Evolutionary conservation across 202 grass and related monocot species (phyloP), one percentile per base, ranked within the genome.

Genomic region (Carex sylvatica): DNA sequence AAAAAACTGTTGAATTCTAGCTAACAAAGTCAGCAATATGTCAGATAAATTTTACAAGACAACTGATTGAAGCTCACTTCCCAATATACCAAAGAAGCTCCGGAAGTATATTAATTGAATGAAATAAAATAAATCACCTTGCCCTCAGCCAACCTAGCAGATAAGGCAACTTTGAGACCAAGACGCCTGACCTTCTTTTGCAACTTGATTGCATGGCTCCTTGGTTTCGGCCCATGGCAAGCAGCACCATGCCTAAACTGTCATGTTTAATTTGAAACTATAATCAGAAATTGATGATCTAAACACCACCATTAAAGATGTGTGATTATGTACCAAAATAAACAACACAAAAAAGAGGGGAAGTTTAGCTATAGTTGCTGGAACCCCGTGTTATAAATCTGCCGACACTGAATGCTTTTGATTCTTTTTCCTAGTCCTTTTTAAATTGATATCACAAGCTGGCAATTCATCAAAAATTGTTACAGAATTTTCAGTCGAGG

Each of bases 221-320:
- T 70, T 87, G 90, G 92, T 85, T 98, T 94, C 76, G 95, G 92
- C 19, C 89, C 95, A 94, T 98, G 95, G 90, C 91, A 91, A n/a
- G 86, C 85, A 26, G 90, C 92, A 83, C 90, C 95, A 84, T 84
- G 87, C 11, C 87, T 86, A 24, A 98, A 98, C 95, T 93, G 89
- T 93, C 87, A 42, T 78, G 56, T 60, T 76, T 63, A 55, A 70
- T 18, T 84, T 18, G 81, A 30, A 77, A 38, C 53, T 36, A 58
- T 77, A 18, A 77, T 77, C 30, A 59, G 30, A 59, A 72, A 22
- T 72, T 38, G 16, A 19, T 38, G 2, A 77, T 36, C 36, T n/a
- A 74, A 74, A 54, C 16, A 36, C 52, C 16, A 74, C 28, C 30
- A 33, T 74, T 10, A 77, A 46, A 70, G 35, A 70, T 46, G 20